Conservation (phyloP, 2,329 filamentous ascomycete species). For the Monilinia fructigena region DNA sequence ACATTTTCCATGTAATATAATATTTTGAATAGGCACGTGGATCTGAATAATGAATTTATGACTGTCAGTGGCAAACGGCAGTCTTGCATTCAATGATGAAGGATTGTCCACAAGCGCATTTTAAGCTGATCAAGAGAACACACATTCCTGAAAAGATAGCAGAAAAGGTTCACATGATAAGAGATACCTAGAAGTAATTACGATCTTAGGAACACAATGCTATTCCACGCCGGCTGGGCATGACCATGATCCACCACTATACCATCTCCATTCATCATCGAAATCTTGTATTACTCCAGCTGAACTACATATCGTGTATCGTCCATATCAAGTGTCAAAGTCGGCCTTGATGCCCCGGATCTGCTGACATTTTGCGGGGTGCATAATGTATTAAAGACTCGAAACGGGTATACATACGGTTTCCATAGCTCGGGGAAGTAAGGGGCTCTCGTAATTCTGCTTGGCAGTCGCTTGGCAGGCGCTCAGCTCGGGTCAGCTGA, state of each 20-base stretch:
- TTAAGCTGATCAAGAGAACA: background rate
- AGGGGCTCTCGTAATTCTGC: conserved; percentile 17
- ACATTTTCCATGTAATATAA: background rate
- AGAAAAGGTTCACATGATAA: background rate
- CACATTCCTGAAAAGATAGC: no score
- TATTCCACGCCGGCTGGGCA: background rate
- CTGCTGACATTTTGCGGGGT: conserved; percentile 1
- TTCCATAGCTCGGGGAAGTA: background rate
- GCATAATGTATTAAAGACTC: background rate
- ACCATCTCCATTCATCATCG: background rate
- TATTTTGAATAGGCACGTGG: background rate
- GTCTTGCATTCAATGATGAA: background rate
- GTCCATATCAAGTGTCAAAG: background rate
- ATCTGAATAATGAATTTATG: background rate
- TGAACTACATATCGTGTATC: background rate
- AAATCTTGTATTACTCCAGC: background rate
- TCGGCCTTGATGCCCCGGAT: background rate
- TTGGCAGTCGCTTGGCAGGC: conserved; percentile 19
- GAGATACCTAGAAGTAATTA: background rate
- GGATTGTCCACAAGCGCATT: background rate
- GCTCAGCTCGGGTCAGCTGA: conserved; percentile 15
- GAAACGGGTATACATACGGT: conserved; percentile 4
- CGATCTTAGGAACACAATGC: background rate
- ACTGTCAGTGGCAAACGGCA: background rate
- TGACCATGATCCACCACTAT: background rate